Evolutionary conservation across 345 rosid species (phyloP), one percentile per base, ranked within the genome.

Genomic region (Erucastrum elatum): DNA sequence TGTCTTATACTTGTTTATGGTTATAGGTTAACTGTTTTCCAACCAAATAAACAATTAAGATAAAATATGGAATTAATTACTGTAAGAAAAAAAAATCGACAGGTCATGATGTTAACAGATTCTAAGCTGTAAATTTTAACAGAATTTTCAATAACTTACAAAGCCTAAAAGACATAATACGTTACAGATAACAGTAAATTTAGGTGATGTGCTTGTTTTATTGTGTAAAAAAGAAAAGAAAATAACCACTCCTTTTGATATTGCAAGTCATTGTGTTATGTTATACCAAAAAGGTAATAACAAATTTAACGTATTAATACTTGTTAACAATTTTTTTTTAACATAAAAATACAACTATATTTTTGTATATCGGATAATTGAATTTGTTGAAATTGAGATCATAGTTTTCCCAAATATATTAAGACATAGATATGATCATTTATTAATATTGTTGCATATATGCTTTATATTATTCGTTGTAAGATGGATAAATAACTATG

Each of bases 1-100:
- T 75, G 71, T 55, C 78, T 33, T 33, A 51, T 74, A 64, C 64
- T 33, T 63, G 77, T 73, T 63, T 46, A 49, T 64, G n/a, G 34
- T 46, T 73, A 46, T 7, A 30, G 3, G 62, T 29, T 51, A 60
- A 11, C 5, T n/a, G 27, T 10, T 56, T 66, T 37, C 31, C 72
- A 55, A 27, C 78, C 8, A 37, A 56, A 53, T 2, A 34, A 53
- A 8, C 60, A 53, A 53, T 8, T 53, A 46, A 6, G 9, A 53
- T 53, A 16, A 53, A 53, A 53, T 1, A 16, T 53, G 16, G 10
- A 9, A 16, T 53, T 16, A 53, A 41, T 34, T 34, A 46, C 26
- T 53, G 60, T 33, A 26, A 35, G 4, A 26, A 35, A 33, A 64
- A 56, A 56, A 41, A 46, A 63, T 46, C 26, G 5, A 62, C n/a